Evolutionary conservation across 2,329 filamentous ascomycete species (phyloP).

Genomic region (Paramyrothecium sp.): DNA sequence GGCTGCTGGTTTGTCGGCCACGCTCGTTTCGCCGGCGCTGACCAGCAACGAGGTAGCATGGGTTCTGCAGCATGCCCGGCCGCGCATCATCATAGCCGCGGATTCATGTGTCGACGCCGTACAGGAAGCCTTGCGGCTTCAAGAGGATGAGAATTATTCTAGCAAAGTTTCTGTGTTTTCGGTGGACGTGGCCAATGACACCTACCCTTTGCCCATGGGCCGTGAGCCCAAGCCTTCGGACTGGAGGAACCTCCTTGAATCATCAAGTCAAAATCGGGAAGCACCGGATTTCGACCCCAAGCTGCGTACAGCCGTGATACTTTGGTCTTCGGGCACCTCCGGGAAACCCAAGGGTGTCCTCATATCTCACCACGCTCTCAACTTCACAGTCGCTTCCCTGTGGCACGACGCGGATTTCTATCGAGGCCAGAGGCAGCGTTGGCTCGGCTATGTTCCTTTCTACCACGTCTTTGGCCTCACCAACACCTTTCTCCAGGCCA

Average conservation of each 20-base stretch:
- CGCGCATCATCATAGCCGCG: constrained; percentile 34
- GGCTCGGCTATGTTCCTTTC: constrained; percentile 68
- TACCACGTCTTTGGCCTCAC: constrained; percentile 62
- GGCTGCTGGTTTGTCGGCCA: constrained; percentile 38
- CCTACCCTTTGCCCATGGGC: constrained; percentile 28
- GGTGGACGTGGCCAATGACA: constrained; percentile 33
- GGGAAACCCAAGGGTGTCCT: constrained; percentile 74
- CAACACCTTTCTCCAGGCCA: constrained; percentile 58
- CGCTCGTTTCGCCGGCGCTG: constrained; percentile 36
- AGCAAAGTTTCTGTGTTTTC: constrained; percentile 58
- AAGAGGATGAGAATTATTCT: constrained; percentile 30
- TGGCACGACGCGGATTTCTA: constrained; percentile 48
- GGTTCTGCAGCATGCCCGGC: constrained; percentile 39
- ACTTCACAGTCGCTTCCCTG: constrained; percentile 54
- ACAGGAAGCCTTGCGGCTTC: constrained; percentile 28
- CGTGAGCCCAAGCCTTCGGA: constrained; percentile 28
- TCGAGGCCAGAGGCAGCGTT: constrained; percentile 29
- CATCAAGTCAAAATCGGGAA: constrained; percentile 41
- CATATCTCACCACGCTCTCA: constrained; percentile 65
- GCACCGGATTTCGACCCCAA: constrained; percentile 31
- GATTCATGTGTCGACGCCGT: constrained; percentile 27
- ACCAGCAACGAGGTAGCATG: constrained; percentile 37
- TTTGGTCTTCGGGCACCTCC: constrained; percentile 61
- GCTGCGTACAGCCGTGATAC: constrained; percentile 57
- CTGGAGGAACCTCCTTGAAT: constrained; percentile 62